phyloP scores from a whole-genome alignment of 2,329 filamentous ascomycete genomes.

The Exophiala dermatitidis region DNA sequence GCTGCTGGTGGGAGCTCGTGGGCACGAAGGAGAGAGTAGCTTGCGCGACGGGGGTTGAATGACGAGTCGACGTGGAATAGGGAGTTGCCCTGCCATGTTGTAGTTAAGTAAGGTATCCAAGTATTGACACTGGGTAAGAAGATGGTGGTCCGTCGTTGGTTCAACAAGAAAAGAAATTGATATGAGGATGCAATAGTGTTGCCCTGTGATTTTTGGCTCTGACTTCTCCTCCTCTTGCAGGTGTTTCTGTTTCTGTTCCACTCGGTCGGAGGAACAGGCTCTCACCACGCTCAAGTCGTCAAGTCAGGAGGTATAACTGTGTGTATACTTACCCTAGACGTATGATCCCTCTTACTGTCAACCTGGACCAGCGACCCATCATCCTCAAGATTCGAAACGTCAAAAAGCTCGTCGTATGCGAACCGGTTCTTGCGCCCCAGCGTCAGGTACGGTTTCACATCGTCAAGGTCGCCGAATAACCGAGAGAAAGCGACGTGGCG shows the following conservation, averaged over 20 bases:
- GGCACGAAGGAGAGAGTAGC: conserved; percentile 47
- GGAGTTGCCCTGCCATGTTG: conserved; percentile 41
- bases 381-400: conserved; percentile 1
- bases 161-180: too few species aligned
- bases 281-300: background rate
- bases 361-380: conserved; percentile 13
- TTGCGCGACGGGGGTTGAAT: conserved; percentile 49
- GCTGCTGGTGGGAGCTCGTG: conserved; percentile 43
- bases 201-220: too few species aligned
- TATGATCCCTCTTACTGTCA: conserved; percentile 37
- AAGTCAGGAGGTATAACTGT: background rate
- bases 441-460: conserved; percentile 45
- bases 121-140: background rate
- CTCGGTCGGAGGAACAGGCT: background rate
- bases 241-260: background rate
- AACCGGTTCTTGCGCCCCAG: conserved; percentile 44
- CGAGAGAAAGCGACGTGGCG: conserved; percentile 21
- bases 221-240: background rate
- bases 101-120: background rate
- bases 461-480: conserved; percentile 28
- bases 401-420: conserved; percentile 41
- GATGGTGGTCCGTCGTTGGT: background rate
- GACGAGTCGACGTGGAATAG: conserved; percentile 52
- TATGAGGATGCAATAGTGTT: too few species aligned
- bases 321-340: conserved; percentile 34